These are phyloP conservation scores for Picea sitchensis DNA, from an alignment of 75 land plant species.

Conservation along the genomic window DNA sequence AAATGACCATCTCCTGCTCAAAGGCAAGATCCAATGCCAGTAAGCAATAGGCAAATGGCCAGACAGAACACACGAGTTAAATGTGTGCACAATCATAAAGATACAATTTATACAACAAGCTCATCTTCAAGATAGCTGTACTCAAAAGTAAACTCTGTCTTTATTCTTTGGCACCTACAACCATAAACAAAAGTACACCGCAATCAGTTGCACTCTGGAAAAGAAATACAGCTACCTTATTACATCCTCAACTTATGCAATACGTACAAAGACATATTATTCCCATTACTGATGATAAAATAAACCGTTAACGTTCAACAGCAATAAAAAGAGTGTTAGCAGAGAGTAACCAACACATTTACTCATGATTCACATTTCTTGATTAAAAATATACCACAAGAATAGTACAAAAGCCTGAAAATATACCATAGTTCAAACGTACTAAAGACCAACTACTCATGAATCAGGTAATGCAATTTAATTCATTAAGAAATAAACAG, in stretches of 20 bases:
- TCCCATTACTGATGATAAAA: no score
- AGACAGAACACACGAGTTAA: neutral
- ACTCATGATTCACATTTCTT: neutral
- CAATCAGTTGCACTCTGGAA: neutral
- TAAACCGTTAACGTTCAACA: no score
- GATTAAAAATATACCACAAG: neutral
- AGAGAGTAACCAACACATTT: neutral
- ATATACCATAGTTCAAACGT: neutral
- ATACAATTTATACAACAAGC: constrained; percentile 52
- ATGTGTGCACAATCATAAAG: neutral
- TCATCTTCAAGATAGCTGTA: constrained; percentile 96
- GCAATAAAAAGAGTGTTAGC: neutral
- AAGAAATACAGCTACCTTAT: neutral
- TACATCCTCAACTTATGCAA: neutral
- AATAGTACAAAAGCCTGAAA: neutral
- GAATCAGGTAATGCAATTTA: neutral
- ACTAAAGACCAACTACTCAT: neutral
- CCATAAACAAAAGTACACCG: neutral
- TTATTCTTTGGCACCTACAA: constrained; percentile 93
- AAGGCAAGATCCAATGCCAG: neutral
- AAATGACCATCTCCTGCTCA: neutral
- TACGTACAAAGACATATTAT: neutral
- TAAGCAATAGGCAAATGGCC: neutral
- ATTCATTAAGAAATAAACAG: no score
- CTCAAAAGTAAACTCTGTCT: constrained; percentile 94